Base-by-base conservation (phyloP, 352 stramenopile species). In the Ophiocytium majus region DNA sequence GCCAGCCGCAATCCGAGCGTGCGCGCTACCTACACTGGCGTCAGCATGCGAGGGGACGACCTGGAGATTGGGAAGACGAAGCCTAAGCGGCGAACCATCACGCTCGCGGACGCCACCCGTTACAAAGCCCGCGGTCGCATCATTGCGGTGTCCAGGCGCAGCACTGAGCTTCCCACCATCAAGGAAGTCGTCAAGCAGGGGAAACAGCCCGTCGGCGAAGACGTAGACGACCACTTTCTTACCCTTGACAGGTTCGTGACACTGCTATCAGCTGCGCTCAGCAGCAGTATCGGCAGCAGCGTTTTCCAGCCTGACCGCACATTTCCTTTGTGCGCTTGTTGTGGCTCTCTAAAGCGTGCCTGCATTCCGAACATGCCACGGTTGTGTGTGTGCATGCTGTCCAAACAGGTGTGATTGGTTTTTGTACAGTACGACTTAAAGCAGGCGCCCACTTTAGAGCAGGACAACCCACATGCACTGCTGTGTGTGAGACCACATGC, bases 151-250 rank as follows among this genome's bases (percentile, higher is more conserved):
- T 81, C 75, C 14, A 1, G 75, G 5, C 1, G 75, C 1, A 81
- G 31, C 75, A 81, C 34, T 14, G 34, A 37, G 5, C 31, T 76
- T 5, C 64, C 64, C 5, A 37, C 34, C 64, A 76, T 37, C 64
- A 76, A 76, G 64, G 34, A 37, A 10, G 31, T 17, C 5, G 31
- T 17, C 5, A 17, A 5, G 5, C 5, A 5, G 5, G 64, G 31
- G 5, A 34, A 76, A 17, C 64, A 76, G 31, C 64, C 64, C 31
- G 64, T 37, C 10, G 64, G 34, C 64, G 75, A 81, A 9, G 75
- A 81, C 49, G 75, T 81, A 10, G 75, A 81, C 17, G 75, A 81
- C 19, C 75, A 81, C 36, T 36, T 81, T 10, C 36, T 81, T 10
- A 37, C 75, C 5, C 10, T 81, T 9, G 31, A 1, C 35, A 31